Percentiles rank a stretch among this genome's conserved stretches.
Conservation (phyloP, 192 early-diverging fungal genomes). For the Backusella australiensis region DNA sequence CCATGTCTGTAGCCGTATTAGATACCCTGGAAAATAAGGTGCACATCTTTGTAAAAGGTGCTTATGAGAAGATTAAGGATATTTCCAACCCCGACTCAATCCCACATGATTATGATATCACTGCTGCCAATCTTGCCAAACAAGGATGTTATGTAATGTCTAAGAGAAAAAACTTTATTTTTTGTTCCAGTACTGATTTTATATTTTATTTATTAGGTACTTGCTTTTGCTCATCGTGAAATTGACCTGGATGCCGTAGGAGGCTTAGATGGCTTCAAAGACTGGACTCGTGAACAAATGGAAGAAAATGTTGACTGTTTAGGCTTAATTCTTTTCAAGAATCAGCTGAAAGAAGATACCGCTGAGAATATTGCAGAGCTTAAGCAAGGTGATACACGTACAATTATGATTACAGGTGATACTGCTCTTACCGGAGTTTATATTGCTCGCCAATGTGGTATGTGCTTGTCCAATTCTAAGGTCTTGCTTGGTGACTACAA, state of each 20-base stretch:
- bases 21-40: constrained; percentile 48
- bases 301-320: constrained; percentile 55
- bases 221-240: constrained; percentile 60
- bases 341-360: constrained; percentile 74
- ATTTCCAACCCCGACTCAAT: constrained; percentile 43
- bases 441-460: constrained; percentile 60
- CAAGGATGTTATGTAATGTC: constrained; percentile 71
- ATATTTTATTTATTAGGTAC: constrained; percentile 23
- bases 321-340: constrained; percentile 72
- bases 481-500: constrained; percentile 53
- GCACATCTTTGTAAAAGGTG: constrained; percentile 67
- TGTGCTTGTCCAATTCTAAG: constrained; percentile 33
- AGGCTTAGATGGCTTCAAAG: constrained; percentile 24
- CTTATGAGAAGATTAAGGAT: constrained; percentile 69
- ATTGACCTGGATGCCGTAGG: constrained; percentile 40
- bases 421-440: constrained; percentile 71
- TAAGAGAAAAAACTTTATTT: not conserved
- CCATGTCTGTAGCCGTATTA: constrained; percentile 66
- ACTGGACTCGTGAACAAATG: constrained; percentile 54
- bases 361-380: constrained; percentile 63
- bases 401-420: constrained; percentile 84
- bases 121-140: constrained; percentile 52
- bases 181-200: not conserved
- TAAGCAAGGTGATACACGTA: constrained; percentile 63
- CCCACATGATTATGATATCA: constrained; percentile 56